Evolutionary conservation across 345 rosid species (phyloP), one percentile per base, ranked within the genome.

Genomic region (Gynandropsis gynandra): DNA sequence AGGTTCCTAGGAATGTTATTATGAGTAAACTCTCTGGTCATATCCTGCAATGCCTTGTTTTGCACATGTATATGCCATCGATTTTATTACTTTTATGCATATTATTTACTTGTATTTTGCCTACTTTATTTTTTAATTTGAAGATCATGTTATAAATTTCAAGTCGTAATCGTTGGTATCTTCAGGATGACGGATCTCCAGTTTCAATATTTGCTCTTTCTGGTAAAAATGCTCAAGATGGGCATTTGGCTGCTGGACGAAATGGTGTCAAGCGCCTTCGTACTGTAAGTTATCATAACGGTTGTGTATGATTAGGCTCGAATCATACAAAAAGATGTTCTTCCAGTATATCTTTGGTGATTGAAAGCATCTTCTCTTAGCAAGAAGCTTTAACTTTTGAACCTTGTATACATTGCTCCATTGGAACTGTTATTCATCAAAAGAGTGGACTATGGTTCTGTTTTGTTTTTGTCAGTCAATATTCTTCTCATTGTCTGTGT

Each of bases 251-350:
- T 35, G 98, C 98, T 20, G 98, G 88, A 29, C 77, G 97, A 21
- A 92, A 92, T 56, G 98, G 98, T 46, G 90, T 92, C 69, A 92
- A 87, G 76, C 96, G 98, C 44, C 97, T 92, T 37, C 98, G 98
- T 20, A 92, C 98, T 7, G 98, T 92, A 80, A 70, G 79, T 20
- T 33, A 14, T 47, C 42, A 11, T 43, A 6, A 17, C 13, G 27
- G 39, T 38, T 46, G 33, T 10, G 15, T 39, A 64, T 51, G 15
- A 10, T 57, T 27, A 42, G 42, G 69, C 36, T 42, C 1, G 24
- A n/a, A 55, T 49, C 16, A 1, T 9, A 48, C 11, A 21, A 38
- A 41, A 40, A 18, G 7, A 0, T 11, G 14, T 19, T 17, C 29
- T 24, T 24, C 29, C 29, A 24, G 29, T 24, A 24, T 24, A 24